Base-by-base conservation (phyloP, 257 asterid species). In the Ehretia macrophylla region DNA sequence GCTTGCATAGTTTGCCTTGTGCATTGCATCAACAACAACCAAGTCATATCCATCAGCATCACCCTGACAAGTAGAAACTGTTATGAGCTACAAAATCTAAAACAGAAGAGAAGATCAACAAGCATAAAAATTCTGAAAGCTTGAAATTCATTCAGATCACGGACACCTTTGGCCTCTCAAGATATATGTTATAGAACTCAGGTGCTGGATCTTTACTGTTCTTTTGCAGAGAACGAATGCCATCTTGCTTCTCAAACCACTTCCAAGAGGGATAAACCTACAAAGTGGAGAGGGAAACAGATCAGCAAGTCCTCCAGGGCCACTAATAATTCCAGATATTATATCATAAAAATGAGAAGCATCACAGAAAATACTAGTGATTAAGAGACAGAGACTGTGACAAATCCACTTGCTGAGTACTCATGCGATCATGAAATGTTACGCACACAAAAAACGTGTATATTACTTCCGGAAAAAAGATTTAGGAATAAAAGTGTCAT, bases 221-320 rank as follows among this genome's bases (percentile, higher is more conserved):
- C 76, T 85, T 89, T 72, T 93, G 99, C 81, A 93, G 73, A 70
- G 96, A 79, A 57, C 95, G 96, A 65, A 93, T 93, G 54, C 99
- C 99, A 64, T 93, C 99, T 83, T 93, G 99, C 70, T 93, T 93
- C 76, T 93, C 99, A 71, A 78, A 86, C 99, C 99, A 93, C 75
- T 89, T 93, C 99, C 99, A 93, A 18, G 97, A 81, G 44, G 99
- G 99, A 82, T 93, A 93, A 65, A 93, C 97, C 99, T 93, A 68
- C 35, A 65, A 21, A 22, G 21, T 38, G 16, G n/a, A 51, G 9
- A n/a, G 40, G 9, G 44, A 20, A 56, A n/a, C 23, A 47, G 10
- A 4, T 32, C 8, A 46, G 32, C 5, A 17, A 50, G 5, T 38
- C 13, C n/a, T 20, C 35, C 35, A 27, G 35, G 6, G 4, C 35